Evolutionary conservation across 441 rosid species (phyloP).

Genomic region (Jatropha multifida): DNA sequence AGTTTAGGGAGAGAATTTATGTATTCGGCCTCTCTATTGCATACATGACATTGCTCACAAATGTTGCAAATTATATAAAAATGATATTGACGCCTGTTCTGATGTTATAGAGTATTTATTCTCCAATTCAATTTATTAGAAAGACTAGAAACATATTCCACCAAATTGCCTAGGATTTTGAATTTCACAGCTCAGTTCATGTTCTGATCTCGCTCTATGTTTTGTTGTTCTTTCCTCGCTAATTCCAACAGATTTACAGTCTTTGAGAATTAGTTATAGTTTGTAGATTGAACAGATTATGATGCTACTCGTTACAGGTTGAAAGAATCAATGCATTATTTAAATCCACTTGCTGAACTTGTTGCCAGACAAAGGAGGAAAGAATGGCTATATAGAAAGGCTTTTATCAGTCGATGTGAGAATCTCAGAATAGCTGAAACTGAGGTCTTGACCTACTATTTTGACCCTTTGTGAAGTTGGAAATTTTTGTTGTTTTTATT

Average conservation of each 20-base stretch:
- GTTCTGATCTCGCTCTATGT: too few relatives aligned
- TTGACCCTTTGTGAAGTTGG: neutral
- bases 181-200: neutral
- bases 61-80: neutral
- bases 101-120: neutral
- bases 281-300: neutral
- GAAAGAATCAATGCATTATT: conserved; percentile 34
- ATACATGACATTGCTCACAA: neutral
- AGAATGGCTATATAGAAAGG: conserved; percentile 53
- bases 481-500: neutral
- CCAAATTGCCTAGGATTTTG: neutral
- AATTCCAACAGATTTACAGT: neutral
- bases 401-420: conserved; percentile 59
- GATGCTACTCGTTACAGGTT: conserved; percentile 39
- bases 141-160: neutral
- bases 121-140: neutral
- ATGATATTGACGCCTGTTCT: neutral
- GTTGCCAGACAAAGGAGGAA: conserved; percentile 30
- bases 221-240: too few relatives aligned
- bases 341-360: conserved; percentile 32
- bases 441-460: conserved; percentile 48
- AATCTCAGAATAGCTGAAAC: conserved; percentile 79
- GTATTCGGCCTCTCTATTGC: neutral
- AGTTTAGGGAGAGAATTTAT: too few relatives aligned
- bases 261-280: neutral